Base-by-base conservation (phyloP, 768 basidiomycete species). In the Wakefieldia striispora region DNA sequence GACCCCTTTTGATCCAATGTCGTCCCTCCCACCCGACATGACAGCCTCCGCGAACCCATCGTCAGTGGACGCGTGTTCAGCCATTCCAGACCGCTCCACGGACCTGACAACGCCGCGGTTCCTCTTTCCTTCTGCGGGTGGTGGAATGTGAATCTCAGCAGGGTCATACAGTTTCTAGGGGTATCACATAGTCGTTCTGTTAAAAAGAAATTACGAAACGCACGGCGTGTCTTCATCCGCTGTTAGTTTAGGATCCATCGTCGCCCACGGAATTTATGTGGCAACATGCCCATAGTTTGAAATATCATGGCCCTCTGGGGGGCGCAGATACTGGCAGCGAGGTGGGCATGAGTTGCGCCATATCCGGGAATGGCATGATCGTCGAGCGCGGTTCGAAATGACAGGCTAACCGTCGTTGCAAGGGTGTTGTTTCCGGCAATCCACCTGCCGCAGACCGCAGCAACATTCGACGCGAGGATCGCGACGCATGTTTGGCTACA, bases 31-130 rank as follows among this genome's bases (percentile, higher is more conserved):
- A 8, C 47, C 50, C 8, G 52, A 63, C 3, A 45, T 52, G 50
- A 55, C 58, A 11, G 37, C 58, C 1, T 60, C 62, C n/a, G 57
- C 53, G 17, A 63, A 60, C 33, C 60, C 62, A 19, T 53, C 60
- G 2, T 60, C 62, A 1, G 58, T 38, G 40, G 58, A 63, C 12
- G 63, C 47, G 4, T 34, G 51, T n/a, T 45, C 59, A 8, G 45
- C 39, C 3, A 59, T 57, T 40, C 51, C 60, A n/a, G 62, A 65
- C 43, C 9, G 49, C 10, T 50, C 60, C 40, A 44, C 43, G 31
- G 62, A 62, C 20, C 12, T 62, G 36, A 20, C 31, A 0, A 53
- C 51, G 13, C 56, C 52, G 3, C 51, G 39, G 2, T 63, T 56
- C 31, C 27, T 54, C 34, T 65, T 62, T 45, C 63, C 62, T 21